Evolutionary conservation across 2,329 filamentous ascomycete genomes (phyloP).

Genomic region (Cadophora sp.): DNA sequence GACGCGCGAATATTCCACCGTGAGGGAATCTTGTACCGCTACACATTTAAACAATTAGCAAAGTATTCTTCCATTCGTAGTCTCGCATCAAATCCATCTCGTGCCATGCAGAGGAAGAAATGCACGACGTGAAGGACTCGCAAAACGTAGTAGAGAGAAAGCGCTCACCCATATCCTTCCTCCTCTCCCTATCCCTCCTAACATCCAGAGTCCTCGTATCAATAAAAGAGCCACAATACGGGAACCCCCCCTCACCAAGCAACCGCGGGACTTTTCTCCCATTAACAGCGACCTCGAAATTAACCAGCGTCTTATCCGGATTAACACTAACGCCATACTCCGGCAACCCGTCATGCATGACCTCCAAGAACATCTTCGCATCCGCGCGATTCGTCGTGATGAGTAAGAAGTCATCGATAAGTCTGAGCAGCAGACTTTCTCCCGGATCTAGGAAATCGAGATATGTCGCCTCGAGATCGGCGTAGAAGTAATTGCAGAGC

Average conservation of each 20-base stretch:
- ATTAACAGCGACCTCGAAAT: conserved; percentile 73
- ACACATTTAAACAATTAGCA: conserved; percentile 2
- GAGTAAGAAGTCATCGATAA: conserved; percentile 93
- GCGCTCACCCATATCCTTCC: conserved; percentile 56
- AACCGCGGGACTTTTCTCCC: conserved; percentile 59
- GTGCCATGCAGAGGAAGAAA: too few relatives aligned
- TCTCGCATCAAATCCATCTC: neutral
- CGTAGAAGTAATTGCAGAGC: conserved; percentile 96
- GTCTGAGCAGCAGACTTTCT: conserved; percentile 74
- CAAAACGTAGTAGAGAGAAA: conserved; percentile 17
- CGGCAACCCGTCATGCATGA: conserved; percentile 81
- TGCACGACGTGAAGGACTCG: neutral
- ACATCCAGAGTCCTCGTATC: conserved; percentile 78
- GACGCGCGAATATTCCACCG: conserved; percentile 74
- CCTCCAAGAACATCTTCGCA: conserved; percentile 74
- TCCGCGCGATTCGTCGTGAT: conserved; percentile 74
- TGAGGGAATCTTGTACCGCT: conserved; percentile 74
- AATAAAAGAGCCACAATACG: conserved; percentile 86
- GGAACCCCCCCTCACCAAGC: conserved; percentile 63
- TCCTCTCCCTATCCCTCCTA: conserved; percentile 67
- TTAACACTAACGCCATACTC: conserved; percentile 84
- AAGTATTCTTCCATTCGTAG: neutral
- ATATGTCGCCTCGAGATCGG: conserved; percentile 76
- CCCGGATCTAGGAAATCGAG: conserved; percentile 68
- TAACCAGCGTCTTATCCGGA: conserved; percentile 79